Percentiles rank a stretch among this genome's conserved stretches.
Conservation (phyloP, 345 rosid species). For the Salix arbutifolia region DNA sequence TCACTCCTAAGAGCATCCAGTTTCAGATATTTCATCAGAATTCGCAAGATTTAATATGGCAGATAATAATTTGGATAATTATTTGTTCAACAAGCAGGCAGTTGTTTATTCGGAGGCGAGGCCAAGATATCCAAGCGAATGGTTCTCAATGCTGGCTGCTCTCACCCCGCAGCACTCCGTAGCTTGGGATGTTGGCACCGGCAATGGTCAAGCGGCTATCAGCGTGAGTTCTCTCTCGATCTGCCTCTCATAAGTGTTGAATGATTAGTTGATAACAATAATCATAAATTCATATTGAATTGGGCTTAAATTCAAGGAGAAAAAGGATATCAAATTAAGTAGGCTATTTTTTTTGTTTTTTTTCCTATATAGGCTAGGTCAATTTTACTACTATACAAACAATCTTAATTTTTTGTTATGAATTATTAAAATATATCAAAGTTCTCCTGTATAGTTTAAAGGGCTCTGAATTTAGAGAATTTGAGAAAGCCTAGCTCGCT, state of each 20-base stretch:
- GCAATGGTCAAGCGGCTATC: slow-evolving; percentile 69
- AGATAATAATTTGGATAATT: not conserved
- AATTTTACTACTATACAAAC: too few relatives aligned
- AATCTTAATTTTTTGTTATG: too few relatives aligned
- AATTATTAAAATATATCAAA: too few relatives aligned
- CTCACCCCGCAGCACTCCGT: slow-evolving; percentile 41
- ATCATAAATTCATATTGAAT: too few relatives aligned
- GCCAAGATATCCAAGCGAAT: slow-evolving; percentile 48
- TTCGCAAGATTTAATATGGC: slow-evolving; percentile 34
- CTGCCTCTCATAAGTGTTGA: not conserved
- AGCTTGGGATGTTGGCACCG: slow-evolving; percentile 74
- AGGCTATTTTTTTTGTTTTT: too few relatives aligned
- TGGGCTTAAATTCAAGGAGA: too few relatives aligned
- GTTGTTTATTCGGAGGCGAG: slow-evolving; percentile 47
- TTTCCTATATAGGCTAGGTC: too few relatives aligned
- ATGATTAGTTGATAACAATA: too few relatives aligned
- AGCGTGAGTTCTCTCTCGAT: slow-evolving; percentile 35
- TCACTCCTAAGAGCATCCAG: not conserved
- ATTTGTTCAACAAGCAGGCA: slow-evolving; percentile 59
- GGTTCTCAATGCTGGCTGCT: slow-evolving; percentile 53
- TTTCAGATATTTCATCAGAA: not conserved
- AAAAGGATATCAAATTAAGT: too few relatives aligned
- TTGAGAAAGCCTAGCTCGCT: too few relatives aligned
- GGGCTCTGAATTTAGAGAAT: too few relatives aligned
- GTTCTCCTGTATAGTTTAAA: too few relatives aligned